Conservation (phyloP, 768 basidiomycete genomes). For the Neoboletus brunneissimus region DNA sequence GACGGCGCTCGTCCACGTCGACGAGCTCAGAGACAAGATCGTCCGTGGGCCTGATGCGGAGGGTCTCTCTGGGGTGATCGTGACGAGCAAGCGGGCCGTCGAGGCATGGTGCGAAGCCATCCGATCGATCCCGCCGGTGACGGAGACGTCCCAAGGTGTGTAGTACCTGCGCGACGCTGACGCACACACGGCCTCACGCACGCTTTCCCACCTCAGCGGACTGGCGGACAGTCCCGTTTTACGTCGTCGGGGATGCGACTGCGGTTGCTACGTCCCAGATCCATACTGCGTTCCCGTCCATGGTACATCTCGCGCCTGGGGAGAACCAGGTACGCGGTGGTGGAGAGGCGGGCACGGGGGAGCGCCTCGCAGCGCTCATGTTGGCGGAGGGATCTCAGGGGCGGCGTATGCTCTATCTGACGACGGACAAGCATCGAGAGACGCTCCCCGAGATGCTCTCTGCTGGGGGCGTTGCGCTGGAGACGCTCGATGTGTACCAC, state of each 20-base stretch:
- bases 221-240: slow-evolving; percentile 69
- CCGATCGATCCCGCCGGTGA: slow-evolving; percentile 10
- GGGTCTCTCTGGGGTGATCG: slow-evolving; percentile 55
- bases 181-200: neutral
- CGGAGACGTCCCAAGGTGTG: slow-evolving; percentile 14
- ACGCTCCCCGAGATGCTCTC: slow-evolving; percentile 53
- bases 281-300: slow-evolving; percentile 33
- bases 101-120: slow-evolving; percentile 62
- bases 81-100: slow-evolving; percentile 77
- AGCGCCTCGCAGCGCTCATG: slow-evolving; percentile 64
- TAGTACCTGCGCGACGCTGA: neutral
- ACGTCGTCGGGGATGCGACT: slow-evolving; percentile 73
- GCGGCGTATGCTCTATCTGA: slow-evolving; percentile 61
- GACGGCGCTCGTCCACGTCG: slow-evolving; percentile 53
- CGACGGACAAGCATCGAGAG: slow-evolving; percentile 84
- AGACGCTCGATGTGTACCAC: slow-evolving; percentile 63
- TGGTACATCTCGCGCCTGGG: slow-evolving; percentile 33
- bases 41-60: slow-evolving; percentile 33
- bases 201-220: slow-evolving; percentile 24
- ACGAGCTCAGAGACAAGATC: slow-evolving; percentile 44
- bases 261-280: slow-evolving; percentile 41
- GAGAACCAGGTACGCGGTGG: slow-evolving; percentile 40
- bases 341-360: slow-evolving; percentile 60
- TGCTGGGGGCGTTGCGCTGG: slow-evolving; percentile 43
- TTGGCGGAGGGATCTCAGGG: slow-evolving; percentile 32